phyloP scores from a whole-genome alignment of 352 stramenopile species.

The Phytophthora boehmeriae region DNA sequence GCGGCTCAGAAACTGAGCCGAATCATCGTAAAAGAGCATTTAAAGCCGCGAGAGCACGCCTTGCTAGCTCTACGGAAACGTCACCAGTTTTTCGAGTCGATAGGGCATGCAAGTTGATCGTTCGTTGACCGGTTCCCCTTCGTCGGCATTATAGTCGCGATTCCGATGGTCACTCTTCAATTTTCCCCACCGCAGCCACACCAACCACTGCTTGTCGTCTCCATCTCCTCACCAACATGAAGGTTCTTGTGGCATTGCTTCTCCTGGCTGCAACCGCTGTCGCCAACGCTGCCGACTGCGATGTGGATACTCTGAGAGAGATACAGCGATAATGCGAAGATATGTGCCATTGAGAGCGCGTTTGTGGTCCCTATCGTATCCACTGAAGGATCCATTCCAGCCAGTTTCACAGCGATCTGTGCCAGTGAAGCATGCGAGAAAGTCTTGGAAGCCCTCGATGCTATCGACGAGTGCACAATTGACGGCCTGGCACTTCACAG shows the following conservation, averaged over 20 bases:
- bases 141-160: neutral
- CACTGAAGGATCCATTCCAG: conserved; percentile 3
- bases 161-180: conserved; percentile 16
- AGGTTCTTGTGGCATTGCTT: conserved; percentile 11
- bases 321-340: conserved; percentile 4
- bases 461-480: conserved; percentile 19
- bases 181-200: conserved; percentile 7
- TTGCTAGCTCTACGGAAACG: too few relatives aligned
- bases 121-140: too few relatives aligned
- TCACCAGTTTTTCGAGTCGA: too few relatives aligned
- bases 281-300: conserved; percentile 13
- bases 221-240: conserved; percentile 11
- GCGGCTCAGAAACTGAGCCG: too few relatives aligned
- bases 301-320: neutral
- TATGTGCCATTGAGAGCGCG: conserved; percentile 8
- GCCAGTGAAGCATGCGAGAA: conserved; percentile 11
- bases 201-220: neutral
- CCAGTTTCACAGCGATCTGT: conserved; percentile 16
- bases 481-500: conserved; percentile 13
- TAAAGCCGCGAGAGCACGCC: neutral
- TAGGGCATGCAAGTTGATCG: too few relatives aligned
- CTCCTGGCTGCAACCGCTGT: conserved; percentile 11
- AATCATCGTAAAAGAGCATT: neutral
- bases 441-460: conserved; percentile 7
- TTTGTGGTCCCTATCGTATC: conserved; percentile 16